Conservation (phyloP, 2,329 filamentous ascomycete genomes). For the Pseudogymnoascus destructans region DNA sequence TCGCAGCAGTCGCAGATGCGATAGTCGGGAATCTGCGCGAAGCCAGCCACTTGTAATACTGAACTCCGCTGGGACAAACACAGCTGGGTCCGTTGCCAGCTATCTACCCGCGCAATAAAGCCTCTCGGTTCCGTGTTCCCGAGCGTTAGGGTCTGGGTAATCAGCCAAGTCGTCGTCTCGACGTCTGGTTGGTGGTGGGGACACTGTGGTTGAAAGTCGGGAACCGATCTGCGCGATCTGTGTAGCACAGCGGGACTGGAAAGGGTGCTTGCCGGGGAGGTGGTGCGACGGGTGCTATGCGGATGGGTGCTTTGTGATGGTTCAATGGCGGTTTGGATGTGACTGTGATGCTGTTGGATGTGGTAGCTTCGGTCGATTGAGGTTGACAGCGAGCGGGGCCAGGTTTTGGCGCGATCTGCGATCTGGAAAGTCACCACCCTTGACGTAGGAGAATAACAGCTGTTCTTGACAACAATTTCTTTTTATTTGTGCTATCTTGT, state of each 20-base stretch:
- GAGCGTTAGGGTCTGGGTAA: not conserved
- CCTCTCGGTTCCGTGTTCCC: not conserved
- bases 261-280: not conserved
- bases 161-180: not conserved
- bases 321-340: not conserved
- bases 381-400: not conserved
- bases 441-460: not conserved
- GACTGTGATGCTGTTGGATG: not conserved
- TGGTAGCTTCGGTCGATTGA: not conserved
- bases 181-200: not conserved
- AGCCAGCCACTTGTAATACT: not conserved
- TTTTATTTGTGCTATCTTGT: not conserved
- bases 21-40: not conserved
- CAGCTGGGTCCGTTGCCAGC: not conserved
- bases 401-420: not conserved
- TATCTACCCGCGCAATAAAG: not conserved
- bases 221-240: slow-evolving; percentile 1
- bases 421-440: not conserved
- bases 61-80: not conserved
- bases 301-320: not conserved
- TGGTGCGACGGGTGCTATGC: not conserved
- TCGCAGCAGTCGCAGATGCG: not conserved
- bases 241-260: not conserved
- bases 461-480: not conserved
- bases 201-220: not conserved